Evolutionary conservation across 1,284 basidiomycete species (phyloP).

Genomic region (Boletus smithii): DNA sequence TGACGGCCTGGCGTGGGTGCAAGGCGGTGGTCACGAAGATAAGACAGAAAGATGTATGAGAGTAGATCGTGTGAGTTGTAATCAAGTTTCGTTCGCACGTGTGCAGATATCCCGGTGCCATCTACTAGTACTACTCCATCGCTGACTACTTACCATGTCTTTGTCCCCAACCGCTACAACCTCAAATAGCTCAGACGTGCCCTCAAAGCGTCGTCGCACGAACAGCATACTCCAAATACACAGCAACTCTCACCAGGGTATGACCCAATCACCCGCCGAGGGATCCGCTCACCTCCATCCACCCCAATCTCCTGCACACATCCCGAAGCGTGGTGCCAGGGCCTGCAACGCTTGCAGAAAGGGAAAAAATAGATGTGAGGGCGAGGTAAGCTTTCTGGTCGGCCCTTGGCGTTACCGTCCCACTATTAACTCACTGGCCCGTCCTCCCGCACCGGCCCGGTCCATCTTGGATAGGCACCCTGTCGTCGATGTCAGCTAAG

Average conservation of each 20-base stretch:
- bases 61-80: slow-evolving; percentile 16
- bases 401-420: slow-evolving; percentile 26
- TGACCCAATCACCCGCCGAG: slow-evolving; percentile 26
- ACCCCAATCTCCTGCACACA: slow-evolving; percentile 43
- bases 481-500: slow-evolving; percentile 87
- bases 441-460: slow-evolving; percentile 63
- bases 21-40: background rate
- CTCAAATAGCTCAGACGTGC: slow-evolving; percentile 33
- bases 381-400: slow-evolving; percentile 55
- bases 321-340: slow-evolving; percentile 75
- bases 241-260: slow-evolving; percentile 18
- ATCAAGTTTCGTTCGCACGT: slow-evolving; percentile 20
- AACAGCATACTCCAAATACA: slow-evolving; percentile 23
- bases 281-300: slow-evolving; percentile 15
- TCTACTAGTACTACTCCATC: slow-evolving; percentile 6
- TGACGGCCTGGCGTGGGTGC: background rate
- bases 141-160: slow-evolving; percentile 31
- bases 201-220: slow-evolving; percentile 37
- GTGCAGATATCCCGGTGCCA: slow-evolving; percentile 4
- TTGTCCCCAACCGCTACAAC: slow-evolving; percentile 34
- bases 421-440: slow-evolving; percentile 49
- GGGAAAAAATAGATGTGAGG: slow-evolving; percentile 92
- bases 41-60: background rate
- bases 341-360: slow-evolving; percentile 82
- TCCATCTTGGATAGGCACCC: slow-evolving; percentile 58